phyloP scores from a whole-genome alignment of 495 filamentous ascomycete species.

The Talaromyces wortmannii region DNA sequence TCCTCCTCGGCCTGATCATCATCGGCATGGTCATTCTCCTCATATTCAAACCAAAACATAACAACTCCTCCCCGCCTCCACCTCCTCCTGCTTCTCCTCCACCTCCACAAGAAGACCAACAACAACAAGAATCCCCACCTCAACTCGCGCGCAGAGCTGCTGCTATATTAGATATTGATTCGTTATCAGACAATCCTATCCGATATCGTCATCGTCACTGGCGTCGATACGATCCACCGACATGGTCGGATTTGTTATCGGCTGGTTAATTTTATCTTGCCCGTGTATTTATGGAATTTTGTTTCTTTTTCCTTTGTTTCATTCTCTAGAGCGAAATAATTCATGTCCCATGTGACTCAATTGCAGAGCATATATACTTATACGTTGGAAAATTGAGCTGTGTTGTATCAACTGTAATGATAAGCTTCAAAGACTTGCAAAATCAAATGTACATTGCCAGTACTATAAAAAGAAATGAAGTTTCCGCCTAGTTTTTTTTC shows the following conservation, averaged over 20 bases:
- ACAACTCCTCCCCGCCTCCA: slow-evolving; percentile 12
- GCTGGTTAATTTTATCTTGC: too few species aligned
- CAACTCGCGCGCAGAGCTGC: background rate
- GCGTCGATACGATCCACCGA: background rate
- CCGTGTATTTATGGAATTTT: too few species aligned
- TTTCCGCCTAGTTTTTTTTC: too few species aligned
- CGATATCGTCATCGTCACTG: background rate
- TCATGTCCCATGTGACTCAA: background rate
- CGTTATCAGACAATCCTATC: background rate
- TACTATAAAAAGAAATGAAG: too few species aligned
- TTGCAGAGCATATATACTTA: background rate
- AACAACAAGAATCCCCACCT: background rate
- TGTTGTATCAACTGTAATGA: too few species aligned
- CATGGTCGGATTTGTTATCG: background rate
- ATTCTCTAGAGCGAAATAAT: too few species aligned
- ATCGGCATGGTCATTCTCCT: slow-evolving; percentile 82
- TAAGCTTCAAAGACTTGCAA: too few species aligned
- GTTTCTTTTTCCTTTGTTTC: too few species aligned
- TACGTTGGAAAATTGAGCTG: background rate
- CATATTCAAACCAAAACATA: slow-evolving; percentile 70
- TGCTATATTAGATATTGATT: background rate
- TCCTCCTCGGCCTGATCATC: slow-evolving; percentile 77
- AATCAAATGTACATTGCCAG: too few species aligned
- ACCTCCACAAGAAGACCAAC: slow-evolving; percentile 11
- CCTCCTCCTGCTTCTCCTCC: too few species aligned